Evolutionary conservation across 805 yeast species (phyloP).

Genomic region (Candida xiaguanensis): DNA sequence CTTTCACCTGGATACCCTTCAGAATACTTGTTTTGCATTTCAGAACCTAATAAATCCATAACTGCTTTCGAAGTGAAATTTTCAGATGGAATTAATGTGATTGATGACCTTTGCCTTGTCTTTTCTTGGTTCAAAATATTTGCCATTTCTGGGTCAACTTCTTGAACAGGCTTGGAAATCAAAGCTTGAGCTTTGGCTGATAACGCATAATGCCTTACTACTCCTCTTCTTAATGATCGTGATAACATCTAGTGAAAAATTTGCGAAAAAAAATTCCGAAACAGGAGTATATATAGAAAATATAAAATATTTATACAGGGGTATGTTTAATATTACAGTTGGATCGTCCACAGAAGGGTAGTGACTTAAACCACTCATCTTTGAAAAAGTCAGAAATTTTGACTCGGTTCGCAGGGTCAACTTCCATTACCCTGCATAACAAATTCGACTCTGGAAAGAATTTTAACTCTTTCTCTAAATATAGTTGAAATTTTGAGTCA

Average conservation of each 20-base stretch:
- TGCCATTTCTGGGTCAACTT: slow-evolving; percentile 77
- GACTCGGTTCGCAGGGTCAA: slow-evolving; percentile 5
- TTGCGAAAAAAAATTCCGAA: neutral
- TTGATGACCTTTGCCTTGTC: slow-evolving; percentile 88
- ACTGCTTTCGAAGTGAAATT: slow-evolving; percentile 96
- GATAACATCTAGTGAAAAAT: slow-evolving; percentile 17
- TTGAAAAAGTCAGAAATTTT: neutral
- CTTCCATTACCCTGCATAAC: slow-evolving; percentile 1
- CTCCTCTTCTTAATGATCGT: slow-evolving; percentile 17
- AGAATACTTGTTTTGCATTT: slow-evolving; percentile 97
- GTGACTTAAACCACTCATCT: slow-evolving; percentile 8
- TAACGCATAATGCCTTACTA: slow-evolving; percentile 51
- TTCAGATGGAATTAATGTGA: slow-evolving; percentile 93
- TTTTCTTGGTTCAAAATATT: slow-evolving; percentile 74
- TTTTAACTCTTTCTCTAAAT: neutral
- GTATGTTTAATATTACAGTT: slow-evolving; percentile 7
- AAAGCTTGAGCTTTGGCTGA: slow-evolving; percentile 51
- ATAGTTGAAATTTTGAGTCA: slow-evolving; percentile 20
- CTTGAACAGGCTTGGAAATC: slow-evolving; percentile 59
- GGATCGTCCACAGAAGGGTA: slow-evolving; percentile 5
- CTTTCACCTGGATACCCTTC: slow-evolving; percentile 99
- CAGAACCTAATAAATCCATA: slow-evolving; percentile 94
- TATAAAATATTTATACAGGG: neutral
- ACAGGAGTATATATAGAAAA: neutral
- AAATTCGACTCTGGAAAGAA: neutral